Evolutionary conservation across 768 basidiomycete genomes (phyloP), one percentile per base, ranked within the genome.

Genomic region (Tricholoma terreum): DNA sequence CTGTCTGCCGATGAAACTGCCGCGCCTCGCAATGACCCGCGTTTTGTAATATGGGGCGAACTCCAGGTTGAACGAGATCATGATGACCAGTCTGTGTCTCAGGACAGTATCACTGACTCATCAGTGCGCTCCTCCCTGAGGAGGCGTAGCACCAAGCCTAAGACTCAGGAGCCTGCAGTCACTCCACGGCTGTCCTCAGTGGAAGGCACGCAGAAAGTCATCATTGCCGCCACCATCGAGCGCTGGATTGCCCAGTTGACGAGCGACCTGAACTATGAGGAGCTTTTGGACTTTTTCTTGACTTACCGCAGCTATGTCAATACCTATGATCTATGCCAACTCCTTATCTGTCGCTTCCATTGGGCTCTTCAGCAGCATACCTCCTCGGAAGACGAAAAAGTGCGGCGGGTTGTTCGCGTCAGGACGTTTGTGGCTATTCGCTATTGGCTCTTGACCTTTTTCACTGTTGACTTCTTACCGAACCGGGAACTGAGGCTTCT

Each of bases 201-300:
- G 21, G 52, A 43, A 43, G 69, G 66, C 33, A 64, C 71, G 31
- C 73, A 75, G 63, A 80, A 72, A 61, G 76, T 91, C 22, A 76
- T 96, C n/a, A 75, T 95, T 12, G 94, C 92, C 0, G 93, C 93
- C 4, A 94, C 92, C 3, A 92, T 95, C 64, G 94, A 95, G 69
- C 86, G 94, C 0, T 93, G 92, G 91, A 87, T 97, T 54, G 92
- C 91, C 0, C 92, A 96, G 65, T 75, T 96, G 50, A 95, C 94
- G 30, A 89, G 87, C 63, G 86, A 90, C 63, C 76, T 94, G 64
- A 85, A 90, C 69, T 90, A 92, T 57, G 92, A 94, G 68, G 90
- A 94, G 63, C 78, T 94, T 27, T 80, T 93, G 56, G 86, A 90
- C 64, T 95, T 95, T 69, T 93, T 97, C 80, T 80, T 96, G 69